These are phyloP conservation scores for Leccinum truebloodii DNA, from an alignment of 768 basidiomycete genomes.

Conservation along the genomic window DNA sequence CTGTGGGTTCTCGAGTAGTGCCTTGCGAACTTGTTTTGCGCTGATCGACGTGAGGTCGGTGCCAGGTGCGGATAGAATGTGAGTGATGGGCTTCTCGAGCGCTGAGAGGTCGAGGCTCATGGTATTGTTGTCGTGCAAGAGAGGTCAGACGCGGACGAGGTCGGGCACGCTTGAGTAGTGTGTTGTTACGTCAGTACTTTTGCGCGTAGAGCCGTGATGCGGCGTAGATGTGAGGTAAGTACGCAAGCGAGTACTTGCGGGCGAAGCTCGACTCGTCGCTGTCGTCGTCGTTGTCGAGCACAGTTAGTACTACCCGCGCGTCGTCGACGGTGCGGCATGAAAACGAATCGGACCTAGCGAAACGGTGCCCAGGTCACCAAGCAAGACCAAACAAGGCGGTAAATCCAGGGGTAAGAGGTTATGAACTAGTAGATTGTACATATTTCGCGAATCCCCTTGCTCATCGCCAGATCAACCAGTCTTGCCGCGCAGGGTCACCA, in stretches of 20 bases:
- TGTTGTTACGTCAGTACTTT: too few relatives aligned
- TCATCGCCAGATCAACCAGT: conserved; percentile 59
- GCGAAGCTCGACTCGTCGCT: conserved; percentile 3
- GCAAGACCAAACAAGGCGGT: conserved; percentile 24
- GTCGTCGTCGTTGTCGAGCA: conserved; percentile 10
- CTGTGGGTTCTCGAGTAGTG: conserved; percentile 48
- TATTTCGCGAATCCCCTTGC: background rate
- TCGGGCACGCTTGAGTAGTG: background rate
- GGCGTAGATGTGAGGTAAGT: background rate
- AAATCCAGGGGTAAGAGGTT: too few relatives aligned
- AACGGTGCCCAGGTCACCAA: conserved; percentile 16
- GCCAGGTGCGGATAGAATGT: conserved; percentile 74
- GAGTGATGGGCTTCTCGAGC: conserved; percentile 61
- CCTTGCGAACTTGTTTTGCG: conserved; percentile 86
- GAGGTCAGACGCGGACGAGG: conserved; percentile 1
- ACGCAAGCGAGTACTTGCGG: background rate
- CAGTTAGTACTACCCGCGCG: conserved; percentile 1
- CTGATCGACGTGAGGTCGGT: conserved; percentile 79
- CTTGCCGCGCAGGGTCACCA: conserved; percentile 62
- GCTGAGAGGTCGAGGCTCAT: conserved; percentile 57
- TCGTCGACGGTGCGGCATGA: conserved; percentile 8
- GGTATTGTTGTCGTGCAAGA: conserved; percentile 3
- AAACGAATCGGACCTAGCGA: conserved; percentile 1
- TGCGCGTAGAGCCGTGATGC: too few relatives aligned
- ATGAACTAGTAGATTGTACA: background rate